phyloP scores from a whole-genome alignment of 345 rosid genomes.

The Excoecaria agallocha region DNA sequence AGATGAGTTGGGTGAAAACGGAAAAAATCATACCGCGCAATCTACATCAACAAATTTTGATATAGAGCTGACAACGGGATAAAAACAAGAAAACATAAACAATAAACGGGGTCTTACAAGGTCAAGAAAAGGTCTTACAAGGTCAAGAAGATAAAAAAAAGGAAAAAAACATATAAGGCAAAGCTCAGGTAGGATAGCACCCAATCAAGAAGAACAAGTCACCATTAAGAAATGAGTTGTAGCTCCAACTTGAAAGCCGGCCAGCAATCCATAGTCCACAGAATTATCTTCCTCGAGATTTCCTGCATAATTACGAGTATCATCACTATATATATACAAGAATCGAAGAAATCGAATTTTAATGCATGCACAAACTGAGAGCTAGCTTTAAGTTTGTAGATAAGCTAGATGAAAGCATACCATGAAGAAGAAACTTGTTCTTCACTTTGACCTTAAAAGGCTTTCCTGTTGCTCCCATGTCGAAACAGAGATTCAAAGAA shows the following conservation, averaged over 20 bases:
- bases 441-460: conserved; percentile 39
- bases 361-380: no score
- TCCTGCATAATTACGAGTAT: conserved; percentile 18
- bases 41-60: conserved; percentile 18
- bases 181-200: conserved; percentile 97
- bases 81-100: not conserved
- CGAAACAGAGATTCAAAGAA: conserved; percentile 8
- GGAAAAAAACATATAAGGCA: no score
- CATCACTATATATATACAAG: not conserved
- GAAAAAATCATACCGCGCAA: conserved; percentile 10
- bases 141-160: conserved; percentile 71
- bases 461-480: conserved; percentile 35
- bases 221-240: not conserved
- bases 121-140: conserved; percentile 99
- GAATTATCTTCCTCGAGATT: not conserved
- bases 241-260: conserved; percentile 17
- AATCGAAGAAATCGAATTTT: not conserved
- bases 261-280: not conserved
- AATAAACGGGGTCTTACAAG: conserved; percentile 71
- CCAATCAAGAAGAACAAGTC: conserved; percentile 32
- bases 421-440: conserved; percentile 39
- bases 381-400: not conserved
- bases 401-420: conserved; percentile 23
- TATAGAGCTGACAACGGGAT: not conserved
- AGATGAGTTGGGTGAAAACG: conserved; percentile 47